Percentiles rank a stretch among this genome's conserved stretches.
Evolutionary conservation across 1,284 basidiomycete species (phyloP).

Genomic region (Coniophora puteana): DNA sequence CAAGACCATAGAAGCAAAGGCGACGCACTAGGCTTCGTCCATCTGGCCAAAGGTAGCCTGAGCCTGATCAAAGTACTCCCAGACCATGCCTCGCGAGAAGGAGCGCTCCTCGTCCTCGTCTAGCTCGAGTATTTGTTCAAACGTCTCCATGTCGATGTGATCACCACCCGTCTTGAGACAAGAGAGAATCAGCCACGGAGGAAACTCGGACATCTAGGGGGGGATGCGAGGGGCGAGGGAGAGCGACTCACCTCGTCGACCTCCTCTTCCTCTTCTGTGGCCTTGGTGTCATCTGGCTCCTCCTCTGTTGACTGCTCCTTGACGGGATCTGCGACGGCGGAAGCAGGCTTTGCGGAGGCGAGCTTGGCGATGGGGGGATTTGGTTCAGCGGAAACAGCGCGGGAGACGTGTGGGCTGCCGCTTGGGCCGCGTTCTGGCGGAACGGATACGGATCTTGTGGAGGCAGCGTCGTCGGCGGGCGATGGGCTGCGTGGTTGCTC

Average conservation of each 20-base stretch:
- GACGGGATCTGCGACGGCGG: conserved; percentile 17
- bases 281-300: conserved; percentile 3
- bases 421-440: too few species aligned
- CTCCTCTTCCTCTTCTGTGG: conserved; percentile 2
- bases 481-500: too few species aligned
- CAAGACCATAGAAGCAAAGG: conserved; percentile 10
- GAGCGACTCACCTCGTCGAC: conserved; percentile 19
- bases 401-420: too few species aligned
- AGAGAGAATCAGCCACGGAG: neutral
- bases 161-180: conserved; percentile 11
- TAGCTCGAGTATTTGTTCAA: conserved; percentile 85
- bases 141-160: conserved; percentile 74
- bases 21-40: conserved; percentile 74
- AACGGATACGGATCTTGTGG: neutral
- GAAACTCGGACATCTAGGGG: neutral
- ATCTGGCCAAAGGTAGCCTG: conserved; percentile 74
- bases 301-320: conserved; percentile 6
- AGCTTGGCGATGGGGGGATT: conserved; percentile 11
- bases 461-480: too few species aligned
- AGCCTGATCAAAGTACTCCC: conserved; percentile 81
- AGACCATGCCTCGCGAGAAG: conserved; percentile 77
- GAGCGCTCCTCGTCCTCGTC: conserved; percentile 81
- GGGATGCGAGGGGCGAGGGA: neutral
- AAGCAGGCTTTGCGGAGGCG: conserved; percentile 8
- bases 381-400: conserved; percentile 28